Conservation (phyloP, 164 flowering plant species). For the Aristolochia contorta region DNA sequence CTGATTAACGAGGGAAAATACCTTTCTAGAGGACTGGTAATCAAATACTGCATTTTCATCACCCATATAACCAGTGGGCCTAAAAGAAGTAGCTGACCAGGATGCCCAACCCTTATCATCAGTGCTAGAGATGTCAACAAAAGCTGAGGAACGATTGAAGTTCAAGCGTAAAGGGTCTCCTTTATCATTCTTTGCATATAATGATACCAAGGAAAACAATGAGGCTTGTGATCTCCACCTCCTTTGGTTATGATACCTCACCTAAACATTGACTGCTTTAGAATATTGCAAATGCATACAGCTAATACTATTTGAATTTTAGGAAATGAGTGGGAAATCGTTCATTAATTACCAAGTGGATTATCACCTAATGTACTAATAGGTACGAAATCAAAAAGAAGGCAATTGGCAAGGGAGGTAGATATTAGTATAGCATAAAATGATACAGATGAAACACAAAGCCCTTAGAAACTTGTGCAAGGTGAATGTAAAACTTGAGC, state of each 20-base stretch:
- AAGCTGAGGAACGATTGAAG: slow-evolving; percentile 42
- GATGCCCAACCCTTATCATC: slow-evolving; percentile 41
- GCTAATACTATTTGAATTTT: no score
- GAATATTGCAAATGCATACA: no score
- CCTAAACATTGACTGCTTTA: slow-evolving; percentile 30
- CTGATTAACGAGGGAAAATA: slow-evolving; percentile 70
- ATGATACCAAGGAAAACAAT: slow-evolving; percentile 73
- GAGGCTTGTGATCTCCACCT: slow-evolving; percentile 42
- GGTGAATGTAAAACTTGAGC: no score
- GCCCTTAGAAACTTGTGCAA: no score
- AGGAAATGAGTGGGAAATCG: no score
- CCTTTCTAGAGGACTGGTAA: slow-evolving; percentile 23
- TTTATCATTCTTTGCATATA: slow-evolving; percentile 59
- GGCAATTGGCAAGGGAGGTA: no score
- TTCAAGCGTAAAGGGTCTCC: slow-evolving; percentile 67
- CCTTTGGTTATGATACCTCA: slow-evolving; percentile 44
- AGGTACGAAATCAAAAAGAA: no score
- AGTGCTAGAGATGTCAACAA: slow-evolving; percentile 64
- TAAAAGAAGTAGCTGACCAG: slow-evolving; percentile 48
- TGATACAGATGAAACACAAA: no score
- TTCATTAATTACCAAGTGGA: no score
- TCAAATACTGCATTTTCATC: slow-evolving; percentile 45
- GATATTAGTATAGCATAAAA: no score
- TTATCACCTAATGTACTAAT: no score
- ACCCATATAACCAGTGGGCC: slow-evolving; percentile 38